Evolutionary conservation across 176 grass and related monocot genomes (phyloP).

Genomic region (Urochloa ruziziensis): DNA sequence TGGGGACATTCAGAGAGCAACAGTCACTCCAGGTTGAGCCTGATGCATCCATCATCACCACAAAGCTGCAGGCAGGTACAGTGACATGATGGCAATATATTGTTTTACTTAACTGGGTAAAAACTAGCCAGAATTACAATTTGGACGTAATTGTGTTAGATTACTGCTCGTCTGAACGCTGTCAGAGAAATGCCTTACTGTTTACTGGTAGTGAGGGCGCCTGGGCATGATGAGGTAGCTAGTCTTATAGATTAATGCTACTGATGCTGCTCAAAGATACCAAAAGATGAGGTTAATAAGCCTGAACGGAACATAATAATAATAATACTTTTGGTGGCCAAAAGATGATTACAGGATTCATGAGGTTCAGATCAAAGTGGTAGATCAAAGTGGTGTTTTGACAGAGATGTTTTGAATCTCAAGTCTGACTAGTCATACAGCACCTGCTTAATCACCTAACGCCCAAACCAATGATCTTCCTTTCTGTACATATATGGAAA

Average conservation of each 20-base stretch:
- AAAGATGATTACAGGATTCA: not conserved
- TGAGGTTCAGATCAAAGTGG: not conserved
- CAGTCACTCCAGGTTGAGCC: not conserved
- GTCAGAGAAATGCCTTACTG: too few species aligned
- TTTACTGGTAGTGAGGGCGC: too few species aligned
- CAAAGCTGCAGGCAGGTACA: too few species aligned
- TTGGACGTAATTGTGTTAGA: not conserved
- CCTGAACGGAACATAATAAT: too few species aligned
- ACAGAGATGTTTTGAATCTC: not conserved
- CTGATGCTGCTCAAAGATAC: too few species aligned
- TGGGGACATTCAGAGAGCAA: not conserved
- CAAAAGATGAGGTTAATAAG: too few species aligned
- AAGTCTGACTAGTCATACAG: not conserved
- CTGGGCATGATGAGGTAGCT: too few species aligned
- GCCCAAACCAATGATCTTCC: not conserved
- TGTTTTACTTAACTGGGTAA: not conserved
- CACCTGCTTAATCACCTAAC: slow-evolving; percentile 8
- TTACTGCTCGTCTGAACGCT: too few species aligned
- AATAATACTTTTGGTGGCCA: not conserved
- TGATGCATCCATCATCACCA: not conserved
- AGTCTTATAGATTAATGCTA: too few species aligned
- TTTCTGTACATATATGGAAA: not conserved
- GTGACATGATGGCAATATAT: too few species aligned
- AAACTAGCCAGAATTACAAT: not conserved
- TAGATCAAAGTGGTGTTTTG: not conserved